A percentile compares a stretch with the other conserved stretches of the same genome.
phyloP scores from a whole-genome alignment of 2,329 filamentous ascomycete species.

The Sarocladium oryzae region DNA sequence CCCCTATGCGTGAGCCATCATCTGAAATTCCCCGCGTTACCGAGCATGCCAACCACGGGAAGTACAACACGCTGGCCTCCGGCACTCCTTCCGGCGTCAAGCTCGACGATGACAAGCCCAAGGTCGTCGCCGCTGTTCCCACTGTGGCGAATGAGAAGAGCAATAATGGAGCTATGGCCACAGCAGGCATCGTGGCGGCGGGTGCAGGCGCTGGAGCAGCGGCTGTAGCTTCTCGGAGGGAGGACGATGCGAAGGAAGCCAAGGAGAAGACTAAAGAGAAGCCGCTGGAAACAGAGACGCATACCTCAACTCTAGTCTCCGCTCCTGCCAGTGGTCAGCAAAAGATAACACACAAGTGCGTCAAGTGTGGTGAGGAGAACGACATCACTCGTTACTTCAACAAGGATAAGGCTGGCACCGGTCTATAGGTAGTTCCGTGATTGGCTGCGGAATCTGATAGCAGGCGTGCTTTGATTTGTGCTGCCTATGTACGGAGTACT shows the following conservation, averaged over 20 bases:
- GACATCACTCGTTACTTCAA: not conserved
- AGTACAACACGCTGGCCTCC: constrained; percentile 9
- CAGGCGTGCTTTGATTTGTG: no score
- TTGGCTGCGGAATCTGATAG: no score
- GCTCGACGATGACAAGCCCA: constrained; percentile 22
- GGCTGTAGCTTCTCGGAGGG: not conserved
- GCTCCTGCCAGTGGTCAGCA: not conserved
- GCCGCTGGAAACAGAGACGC: not conserved
- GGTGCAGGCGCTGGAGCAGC: not conserved
- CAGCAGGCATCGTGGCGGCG: not conserved
- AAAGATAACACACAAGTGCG: constrained; percentile 5
- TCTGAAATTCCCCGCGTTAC: constrained; percentile 12
- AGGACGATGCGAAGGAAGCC: not conserved
- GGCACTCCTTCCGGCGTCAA: constrained; percentile 14
- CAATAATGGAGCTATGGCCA: not conserved
- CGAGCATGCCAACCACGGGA: constrained; percentile 13
- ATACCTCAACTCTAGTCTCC: not conserved
- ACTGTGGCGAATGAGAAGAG: not conserved
- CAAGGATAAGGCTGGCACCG: not conserved
- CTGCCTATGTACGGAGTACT: no score
- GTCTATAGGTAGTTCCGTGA: not conserved
- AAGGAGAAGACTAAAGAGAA: not conserved
- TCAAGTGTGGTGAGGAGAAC: constrained; percentile 6
- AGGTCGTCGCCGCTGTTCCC: constrained; percentile 16
- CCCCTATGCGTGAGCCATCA: constrained; percentile 2